phyloP scores from a whole-genome alignment of 176 grass and related monocot genomes.

The Bromus sterilis region DNA sequence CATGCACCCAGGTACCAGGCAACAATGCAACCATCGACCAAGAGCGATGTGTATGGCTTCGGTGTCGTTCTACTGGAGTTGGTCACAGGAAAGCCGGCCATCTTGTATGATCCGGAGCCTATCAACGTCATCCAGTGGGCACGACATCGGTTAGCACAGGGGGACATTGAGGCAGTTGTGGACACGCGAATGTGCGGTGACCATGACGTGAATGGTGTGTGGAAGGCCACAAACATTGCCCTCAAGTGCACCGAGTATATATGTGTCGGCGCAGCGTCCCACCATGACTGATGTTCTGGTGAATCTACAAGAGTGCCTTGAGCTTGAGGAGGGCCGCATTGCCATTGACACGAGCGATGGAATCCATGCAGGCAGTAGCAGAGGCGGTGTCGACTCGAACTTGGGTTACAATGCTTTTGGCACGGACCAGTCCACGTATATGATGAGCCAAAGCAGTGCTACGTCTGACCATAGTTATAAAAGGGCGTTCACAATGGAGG shows the following conservation, averaged over 20 bases:
- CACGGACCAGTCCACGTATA: not conserved
- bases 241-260: slow-evolving; percentile 34
- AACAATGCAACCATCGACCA: no score
- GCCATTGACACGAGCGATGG: not conserved
- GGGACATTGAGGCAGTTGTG: slow-evolving; percentile 35
- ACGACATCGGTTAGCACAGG: slow-evolving; percentile 1
- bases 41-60: slow-evolving; percentile 24
- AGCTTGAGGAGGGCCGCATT: not conserved
- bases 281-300: slow-evolving; percentile 42
- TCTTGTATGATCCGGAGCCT: slow-evolving; percentile 7
- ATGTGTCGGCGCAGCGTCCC: slow-evolving; percentile 8
- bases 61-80: slow-evolving; percentile 43
- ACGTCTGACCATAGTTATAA: slow-evolving; percentile 20
- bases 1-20: no score
- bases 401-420: not conserved
- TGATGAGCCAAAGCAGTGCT: slow-evolving; percentile 28
- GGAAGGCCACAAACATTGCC: slow-evolving; percentile 39
- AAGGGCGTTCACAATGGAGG: slow-evolving; percentile 21
- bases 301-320: slow-evolving; percentile 45
- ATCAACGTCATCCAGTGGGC: slow-evolving; percentile 25
- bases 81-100: slow-evolving; percentile 19
- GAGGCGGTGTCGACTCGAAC: not conserved
- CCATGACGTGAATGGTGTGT: slow-evolving; percentile 28
- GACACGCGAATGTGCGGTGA: not conserved
- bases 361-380: not conserved